A percentile compares a stretch with the other conserved stretches of the same genome.
phyloP scores from a whole-genome alignment of 768 basidiomycete genomes.

The Xerocomellus dryophilus region DNA sequence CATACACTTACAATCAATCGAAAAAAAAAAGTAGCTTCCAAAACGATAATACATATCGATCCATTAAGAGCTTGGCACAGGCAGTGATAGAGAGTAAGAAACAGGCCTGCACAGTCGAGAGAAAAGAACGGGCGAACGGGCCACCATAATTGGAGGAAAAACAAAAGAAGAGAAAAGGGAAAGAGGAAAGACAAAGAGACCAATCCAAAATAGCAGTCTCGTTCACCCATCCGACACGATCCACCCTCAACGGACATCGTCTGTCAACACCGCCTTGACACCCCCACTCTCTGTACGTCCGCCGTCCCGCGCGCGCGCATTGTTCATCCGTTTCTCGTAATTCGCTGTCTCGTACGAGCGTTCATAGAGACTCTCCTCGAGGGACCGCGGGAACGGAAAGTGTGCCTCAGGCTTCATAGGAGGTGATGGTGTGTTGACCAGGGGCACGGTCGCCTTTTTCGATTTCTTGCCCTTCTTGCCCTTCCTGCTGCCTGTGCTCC shows the following conservation, averaged over 20 bases:
- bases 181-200: not conserved
- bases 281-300: conserved; percentile 84
- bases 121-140: conserved; percentile 6
- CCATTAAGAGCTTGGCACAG: conserved; percentile 15
- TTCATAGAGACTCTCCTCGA: conserved; percentile 36
- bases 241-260: conserved; percentile 28
- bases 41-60: conserved; percentile 19
- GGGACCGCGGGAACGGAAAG: conserved; percentile 65
- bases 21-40: conserved; percentile 12
- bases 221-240: conserved; percentile 7
- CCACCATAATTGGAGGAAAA: conserved; percentile 10
- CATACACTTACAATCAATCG: conserved; percentile 19
- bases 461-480: conserved; percentile 37
- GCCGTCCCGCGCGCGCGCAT: conserved; percentile 70
- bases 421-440: conserved; percentile 38
- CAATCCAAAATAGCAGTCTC: conserved; percentile 12
- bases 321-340: conserved; percentile 61
- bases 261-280: conserved; percentile 67
- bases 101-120: conserved; percentile 7
- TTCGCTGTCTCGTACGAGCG: conserved; percentile 21
- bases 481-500: conserved; percentile 25
- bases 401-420: conserved; percentile 36
- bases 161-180: conserved; percentile 1
- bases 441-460: conserved; percentile 35
- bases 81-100: conserved; percentile 10